Percentiles rank a stretch among this genome's conserved stretches.
Conservation (phyloP, 495 filamentous ascomycete species). For the Penicillium coffeae region DNA sequence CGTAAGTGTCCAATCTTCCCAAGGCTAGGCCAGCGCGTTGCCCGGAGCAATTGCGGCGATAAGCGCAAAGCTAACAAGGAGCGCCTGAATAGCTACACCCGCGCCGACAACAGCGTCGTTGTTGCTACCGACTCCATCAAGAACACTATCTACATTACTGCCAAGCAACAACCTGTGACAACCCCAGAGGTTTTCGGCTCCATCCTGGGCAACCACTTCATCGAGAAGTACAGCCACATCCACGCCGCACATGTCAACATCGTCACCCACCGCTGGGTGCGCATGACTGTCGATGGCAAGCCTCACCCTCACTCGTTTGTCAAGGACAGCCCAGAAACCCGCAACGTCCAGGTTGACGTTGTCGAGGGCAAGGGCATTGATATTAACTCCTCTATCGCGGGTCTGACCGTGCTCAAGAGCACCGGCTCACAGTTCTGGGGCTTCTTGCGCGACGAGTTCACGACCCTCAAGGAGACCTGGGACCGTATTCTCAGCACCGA, state of each 20-base stretch:
- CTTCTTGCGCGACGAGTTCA: conserved; percentile 89
- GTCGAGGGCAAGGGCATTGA: conserved; percentile 62
- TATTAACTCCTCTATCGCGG: conserved; percentile 65
- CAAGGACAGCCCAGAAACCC: conserved; percentile 83
- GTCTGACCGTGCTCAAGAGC: conserved; percentile 88
- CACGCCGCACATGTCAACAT: conserved; percentile 74
- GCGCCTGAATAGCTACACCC: conserved; percentile 63
- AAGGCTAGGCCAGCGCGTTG: neutral
- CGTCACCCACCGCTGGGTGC: conserved; percentile 84
- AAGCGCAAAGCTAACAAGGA: conserved; percentile 1
- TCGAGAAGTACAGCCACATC: conserved; percentile 85
- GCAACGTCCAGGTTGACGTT: conserved; percentile 49
- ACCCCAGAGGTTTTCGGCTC: conserved; percentile 91
- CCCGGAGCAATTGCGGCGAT: neutral
- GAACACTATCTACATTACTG: conserved; percentile 92
- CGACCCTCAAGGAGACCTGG: conserved; percentile 82
- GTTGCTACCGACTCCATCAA: conserved; percentile 98
- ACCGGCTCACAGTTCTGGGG: conserved; percentile 97
- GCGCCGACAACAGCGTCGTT: conserved; percentile 90
- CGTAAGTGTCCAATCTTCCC: conserved; percentile 48
- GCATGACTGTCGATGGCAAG: conserved; percentile 80
- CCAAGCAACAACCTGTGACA: conserved; percentile 88
- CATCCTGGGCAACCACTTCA: conserved; percentile 80
- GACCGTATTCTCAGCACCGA: conserved; percentile 94
- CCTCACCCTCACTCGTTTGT: conserved; percentile 96